Base-by-base conservation (phyloP, 2,329 filamentous ascomycete species). In the Colletotrichum aenigma region DNA sequence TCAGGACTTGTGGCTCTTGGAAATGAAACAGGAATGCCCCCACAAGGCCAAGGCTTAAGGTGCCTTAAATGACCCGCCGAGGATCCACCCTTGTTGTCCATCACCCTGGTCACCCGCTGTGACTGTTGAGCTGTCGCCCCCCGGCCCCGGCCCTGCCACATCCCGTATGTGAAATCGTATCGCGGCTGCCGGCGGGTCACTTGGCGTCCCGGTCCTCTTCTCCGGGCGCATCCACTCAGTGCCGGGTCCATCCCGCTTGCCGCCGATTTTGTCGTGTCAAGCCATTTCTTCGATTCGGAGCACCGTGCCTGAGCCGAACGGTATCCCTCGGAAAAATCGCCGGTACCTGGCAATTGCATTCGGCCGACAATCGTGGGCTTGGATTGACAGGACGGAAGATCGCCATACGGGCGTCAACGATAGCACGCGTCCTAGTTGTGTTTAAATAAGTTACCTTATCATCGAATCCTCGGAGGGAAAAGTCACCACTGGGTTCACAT, bases 31-130 rank as follows among this genome's bases (percentile, higher is more conserved):
- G 58, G 70, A 68, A 68, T 62, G 64, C 58, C 70, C 70, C 70
- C 73, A 75, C 64, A 75, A 69, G 72, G 69, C 72, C 72, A 75
- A 75, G 72, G 52, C 62, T 62, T 52, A 52, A 52, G n/a, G n/a
- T 52, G n/a, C 43, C 43, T 52, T 24, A 56, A 15, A 36, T 52
- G 71, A 52, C 60, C 67, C 68, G 43, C 64, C 30, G 24, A 28
- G 38, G 36, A 36, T 34, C 28, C 58, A 48, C 21, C 55, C 55
- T 43, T 65, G 64, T 52, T 30, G n/a, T 58, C 58, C 61, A 61
- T 28, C 18, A 7, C 55, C 66, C 66, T 28, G 32, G 36, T 61
- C 34, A 21, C 24, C 66, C 30, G 48, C 52, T 38, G 30, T 34
- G 36, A 32, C 38, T 56, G 32, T 56, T 64, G 32, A 48, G 60